phyloP scores from a whole-genome alignment of 169 alveolate species.

The Neospora caninum region DNA sequence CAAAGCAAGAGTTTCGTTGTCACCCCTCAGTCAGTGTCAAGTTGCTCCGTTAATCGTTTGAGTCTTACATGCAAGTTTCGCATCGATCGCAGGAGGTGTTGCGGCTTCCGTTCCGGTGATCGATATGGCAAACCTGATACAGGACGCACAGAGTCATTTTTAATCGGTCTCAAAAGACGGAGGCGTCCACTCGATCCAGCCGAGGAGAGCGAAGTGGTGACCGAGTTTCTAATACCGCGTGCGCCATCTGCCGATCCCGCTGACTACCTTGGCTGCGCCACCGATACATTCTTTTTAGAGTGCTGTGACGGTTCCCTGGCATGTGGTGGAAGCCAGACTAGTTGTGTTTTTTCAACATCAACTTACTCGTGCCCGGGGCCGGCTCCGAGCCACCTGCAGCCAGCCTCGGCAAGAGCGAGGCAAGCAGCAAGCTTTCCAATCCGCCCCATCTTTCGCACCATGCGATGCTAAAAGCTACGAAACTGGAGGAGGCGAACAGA shows the following conservation, averaged over 20 bases:
- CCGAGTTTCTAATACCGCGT: too few species aligned
- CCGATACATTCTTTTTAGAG: too few species aligned
- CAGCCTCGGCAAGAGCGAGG: neutral
- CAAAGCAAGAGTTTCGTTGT: too few species aligned
- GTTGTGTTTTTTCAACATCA: neutral
- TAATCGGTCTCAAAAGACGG: too few species aligned
- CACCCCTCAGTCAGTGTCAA: too few species aligned
- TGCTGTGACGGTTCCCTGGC: too few species aligned
- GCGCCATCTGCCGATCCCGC: too few species aligned
- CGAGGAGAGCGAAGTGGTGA: too few species aligned
- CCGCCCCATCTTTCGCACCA: neutral
- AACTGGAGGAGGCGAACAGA: neutral
- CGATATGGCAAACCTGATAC: neutral
- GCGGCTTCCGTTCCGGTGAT: neutral
- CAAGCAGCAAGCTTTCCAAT: neutral
- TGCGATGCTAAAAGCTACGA: neutral
- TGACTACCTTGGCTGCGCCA: too few species aligned
- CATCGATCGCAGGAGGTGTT: neutral
- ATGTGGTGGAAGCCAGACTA: too few species aligned
- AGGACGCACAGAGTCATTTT: neutral
- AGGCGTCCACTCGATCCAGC: too few species aligned
- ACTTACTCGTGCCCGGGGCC: neutral
- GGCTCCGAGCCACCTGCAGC: neutral
- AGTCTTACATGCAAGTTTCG: neutral
- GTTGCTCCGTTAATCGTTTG: too few species aligned